Percentiles rank a stretch among this genome's conserved stretches.
phyloP scores from a whole-genome alignment of 2,329 filamentous ascomycete genomes.

The Venturiaceae sp. region DNA sequence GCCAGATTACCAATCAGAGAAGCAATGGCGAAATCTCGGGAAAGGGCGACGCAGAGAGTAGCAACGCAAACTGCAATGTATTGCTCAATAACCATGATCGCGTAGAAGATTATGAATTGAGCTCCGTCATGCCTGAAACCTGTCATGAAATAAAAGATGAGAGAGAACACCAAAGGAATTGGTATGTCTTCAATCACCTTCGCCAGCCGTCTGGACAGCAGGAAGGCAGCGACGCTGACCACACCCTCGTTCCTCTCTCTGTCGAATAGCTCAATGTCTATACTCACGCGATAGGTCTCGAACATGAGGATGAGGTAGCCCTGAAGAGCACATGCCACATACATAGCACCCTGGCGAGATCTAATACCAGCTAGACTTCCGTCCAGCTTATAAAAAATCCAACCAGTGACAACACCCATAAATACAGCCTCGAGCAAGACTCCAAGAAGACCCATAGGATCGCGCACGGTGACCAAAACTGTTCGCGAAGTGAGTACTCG shows the following conservation, averaged over 20 bases:
- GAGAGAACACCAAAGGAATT: constrained; percentile 59
- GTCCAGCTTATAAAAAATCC: constrained; percentile 59
- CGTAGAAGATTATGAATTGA: constrained; percentile 65
- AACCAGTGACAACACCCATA: constrained; percentile 64
- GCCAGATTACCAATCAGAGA: constrained; percentile 63
- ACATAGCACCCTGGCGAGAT: constrained; percentile 63
- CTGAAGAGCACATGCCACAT: constrained; percentile 61
- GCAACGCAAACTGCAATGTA: constrained; percentile 67
- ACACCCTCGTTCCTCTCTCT: constrained; percentile 66
- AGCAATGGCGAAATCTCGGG: constrained; percentile 59
- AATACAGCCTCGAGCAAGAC: too few species aligned
- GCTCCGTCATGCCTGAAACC: constrained; percentile 54
- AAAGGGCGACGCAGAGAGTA: constrained; percentile 54
- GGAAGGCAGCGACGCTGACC: constrained; percentile 57
- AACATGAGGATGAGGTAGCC: constrained; percentile 69
- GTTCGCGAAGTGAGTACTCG: constrained; percentile 58
- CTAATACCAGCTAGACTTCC: constrained; percentile 61
- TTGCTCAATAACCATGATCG: constrained; percentile 57
- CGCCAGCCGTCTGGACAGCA: constrained; percentile 60
- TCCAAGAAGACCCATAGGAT: constrained; percentile 66
- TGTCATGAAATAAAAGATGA: constrained; percentile 71
- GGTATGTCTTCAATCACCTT: constrained; percentile 63
- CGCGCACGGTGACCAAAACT: constrained; percentile 62
- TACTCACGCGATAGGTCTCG: constrained; percentile 64
- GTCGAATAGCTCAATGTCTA: constrained; percentile 68